These are phyloP conservation scores for Aspergillus ruber DNA, from an alignment of 2,329 filamentous ascomycete species.

Conservation along the genomic window DNA sequence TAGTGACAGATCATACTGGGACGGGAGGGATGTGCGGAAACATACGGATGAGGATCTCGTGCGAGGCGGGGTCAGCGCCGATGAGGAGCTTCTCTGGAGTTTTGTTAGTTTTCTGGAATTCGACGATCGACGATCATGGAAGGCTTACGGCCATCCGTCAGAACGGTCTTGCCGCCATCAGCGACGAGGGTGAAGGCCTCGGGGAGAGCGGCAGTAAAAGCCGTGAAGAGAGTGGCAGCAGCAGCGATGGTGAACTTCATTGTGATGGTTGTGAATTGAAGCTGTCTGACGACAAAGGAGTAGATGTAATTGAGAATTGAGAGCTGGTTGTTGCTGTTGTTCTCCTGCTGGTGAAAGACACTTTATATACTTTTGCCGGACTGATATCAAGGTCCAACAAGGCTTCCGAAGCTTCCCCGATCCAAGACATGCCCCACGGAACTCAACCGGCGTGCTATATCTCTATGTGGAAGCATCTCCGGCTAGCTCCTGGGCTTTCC, in stretches of 20 bases:
- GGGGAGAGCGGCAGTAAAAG: slow-evolving; percentile 5
- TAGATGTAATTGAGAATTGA: neutral
- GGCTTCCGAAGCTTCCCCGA: neutral
- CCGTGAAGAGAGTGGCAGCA: slow-evolving; percentile 1
- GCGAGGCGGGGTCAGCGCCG: slow-evolving; percentile 12
- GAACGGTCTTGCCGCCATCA: slow-evolving; percentile 7
- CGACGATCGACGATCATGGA: neutral
- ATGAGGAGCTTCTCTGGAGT: slow-evolving; percentile 16
- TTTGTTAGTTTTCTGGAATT: neutral
- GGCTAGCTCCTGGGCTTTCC: neutral
- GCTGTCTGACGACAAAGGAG: neutral
- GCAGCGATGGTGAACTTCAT: slow-evolving; percentile 9
- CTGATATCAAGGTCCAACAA: neutral
- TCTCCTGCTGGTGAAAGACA: neutral
- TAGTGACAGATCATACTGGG: neutral
- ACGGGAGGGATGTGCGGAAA: slow-evolving; percentile 8
- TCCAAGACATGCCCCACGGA: neutral
- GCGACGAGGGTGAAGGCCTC: slow-evolving; percentile 8
- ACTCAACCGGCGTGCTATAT: neutral
- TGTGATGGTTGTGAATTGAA: neutral
- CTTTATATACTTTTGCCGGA: neutral
- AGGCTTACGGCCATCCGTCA: slow-evolving; percentile 19
- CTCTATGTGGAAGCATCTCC: neutral
- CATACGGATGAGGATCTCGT: slow-evolving; percentile 23
- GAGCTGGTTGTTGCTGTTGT: neutral